These are phyloP conservation scores for Wickerhamomyces queroliae DNA, from an alignment of 805 yeast species.

Conservation along the genomic window DNA sequence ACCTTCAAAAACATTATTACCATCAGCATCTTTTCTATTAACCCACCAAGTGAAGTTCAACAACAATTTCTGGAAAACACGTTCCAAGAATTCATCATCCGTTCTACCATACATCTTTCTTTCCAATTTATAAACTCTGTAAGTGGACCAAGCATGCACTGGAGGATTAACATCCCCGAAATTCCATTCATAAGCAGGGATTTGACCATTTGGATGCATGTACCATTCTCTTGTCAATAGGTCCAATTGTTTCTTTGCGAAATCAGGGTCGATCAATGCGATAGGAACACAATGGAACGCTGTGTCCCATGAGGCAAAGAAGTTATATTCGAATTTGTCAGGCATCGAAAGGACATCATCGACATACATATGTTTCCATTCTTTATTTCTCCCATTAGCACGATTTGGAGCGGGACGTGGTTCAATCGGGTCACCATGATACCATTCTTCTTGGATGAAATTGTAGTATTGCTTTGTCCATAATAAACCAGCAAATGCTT, in stretches of 20 bases:
- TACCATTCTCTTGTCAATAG: constrained; percentile 91
- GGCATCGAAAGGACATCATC: constrained; percentile 87
- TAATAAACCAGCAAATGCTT: constrained; percentile 87
- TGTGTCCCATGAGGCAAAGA: constrained; percentile 96
- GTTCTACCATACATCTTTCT: constrained; percentile 77
- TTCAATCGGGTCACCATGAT: constrained; percentile 76
- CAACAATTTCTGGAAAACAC: constrained; percentile 88
- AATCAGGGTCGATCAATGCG: constrained; percentile 89
- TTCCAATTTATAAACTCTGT: constrained; percentile 81
- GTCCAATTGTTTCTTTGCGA: constrained; percentile 85
- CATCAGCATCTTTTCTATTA: constrained; percentile 79
- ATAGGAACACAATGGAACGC: constrained; percentile 92
- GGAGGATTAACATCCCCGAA: constrained; percentile 96
- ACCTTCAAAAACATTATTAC: constrained; percentile 89
- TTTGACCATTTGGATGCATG: constrained; percentile 97
- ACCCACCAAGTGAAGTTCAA: constrained; percentile 98
- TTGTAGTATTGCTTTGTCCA: constrained; percentile 94
- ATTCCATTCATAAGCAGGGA: constrained; percentile 97
- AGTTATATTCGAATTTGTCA: constrained; percentile 95
- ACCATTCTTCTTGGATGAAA: constrained; percentile 83
- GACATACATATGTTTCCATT: constrained; percentile 85
- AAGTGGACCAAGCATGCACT: constrained; percentile 94
- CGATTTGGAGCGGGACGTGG: constrained; percentile 77
- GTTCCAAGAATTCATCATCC: constrained; percentile 77
- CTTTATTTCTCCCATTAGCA: constrained; percentile 81